Percentiles rank a stretch among this genome's conserved stretches.
Conservation (phyloP, 2,329 filamentous ascomycete genomes). For the Aspergillus sp. region DNA sequence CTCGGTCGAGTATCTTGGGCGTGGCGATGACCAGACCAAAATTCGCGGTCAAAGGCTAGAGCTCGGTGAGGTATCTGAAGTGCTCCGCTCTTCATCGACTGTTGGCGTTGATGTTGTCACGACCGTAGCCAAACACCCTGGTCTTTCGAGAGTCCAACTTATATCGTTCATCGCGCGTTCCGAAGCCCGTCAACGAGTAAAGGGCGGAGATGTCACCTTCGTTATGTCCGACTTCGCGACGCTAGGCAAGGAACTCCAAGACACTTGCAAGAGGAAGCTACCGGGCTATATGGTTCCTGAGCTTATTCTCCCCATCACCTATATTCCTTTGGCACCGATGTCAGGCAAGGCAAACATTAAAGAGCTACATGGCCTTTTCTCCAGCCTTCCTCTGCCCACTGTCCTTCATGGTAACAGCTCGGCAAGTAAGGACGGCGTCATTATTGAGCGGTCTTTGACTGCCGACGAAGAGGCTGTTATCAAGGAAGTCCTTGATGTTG, state of each 20-base stretch:
- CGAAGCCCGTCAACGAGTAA: slow-evolving; percentile 12
- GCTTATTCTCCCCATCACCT: slow-evolving; percentile 28
- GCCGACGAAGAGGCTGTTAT: slow-evolving; percentile 30
- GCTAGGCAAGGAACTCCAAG: slow-evolving; percentile 27
- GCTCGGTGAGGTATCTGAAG: slow-evolving; percentile 66
- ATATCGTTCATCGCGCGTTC: slow-evolving; percentile 31
- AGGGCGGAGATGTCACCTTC: slow-evolving; percentile 17
- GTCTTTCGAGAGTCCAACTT: slow-evolving; percentile 30
- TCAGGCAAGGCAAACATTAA: slow-evolving; percentile 39
- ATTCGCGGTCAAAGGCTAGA: slow-evolving; percentile 80
- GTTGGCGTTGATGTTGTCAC: slow-evolving; percentile 30
- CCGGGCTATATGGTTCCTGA: slow-evolving; percentile 34
- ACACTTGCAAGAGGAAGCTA: slow-evolving; percentile 28
- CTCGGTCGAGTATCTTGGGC: slow-evolving; percentile 70
- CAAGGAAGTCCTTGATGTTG: slow-evolving; percentile 25
- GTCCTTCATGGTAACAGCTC: slow-evolving; percentile 25
- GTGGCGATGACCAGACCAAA: slow-evolving; percentile 81
- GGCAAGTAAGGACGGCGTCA: neutral
- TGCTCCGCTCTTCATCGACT: slow-evolving; percentile 27
- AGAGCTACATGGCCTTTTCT: slow-evolving; percentile 31
- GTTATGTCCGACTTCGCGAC: slow-evolving; percentile 24
- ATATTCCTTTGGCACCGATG: slow-evolving; percentile 31
- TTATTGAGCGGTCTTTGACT: slow-evolving; percentile 20
- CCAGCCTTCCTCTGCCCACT: slow-evolving; percentile 26
- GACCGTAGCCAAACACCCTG: slow-evolving; percentile 33